These are phyloP conservation scores for Bocquillonia castaneifolia DNA, from an alignment of 441 rosid species.

Conservation along the genomic window DNA sequence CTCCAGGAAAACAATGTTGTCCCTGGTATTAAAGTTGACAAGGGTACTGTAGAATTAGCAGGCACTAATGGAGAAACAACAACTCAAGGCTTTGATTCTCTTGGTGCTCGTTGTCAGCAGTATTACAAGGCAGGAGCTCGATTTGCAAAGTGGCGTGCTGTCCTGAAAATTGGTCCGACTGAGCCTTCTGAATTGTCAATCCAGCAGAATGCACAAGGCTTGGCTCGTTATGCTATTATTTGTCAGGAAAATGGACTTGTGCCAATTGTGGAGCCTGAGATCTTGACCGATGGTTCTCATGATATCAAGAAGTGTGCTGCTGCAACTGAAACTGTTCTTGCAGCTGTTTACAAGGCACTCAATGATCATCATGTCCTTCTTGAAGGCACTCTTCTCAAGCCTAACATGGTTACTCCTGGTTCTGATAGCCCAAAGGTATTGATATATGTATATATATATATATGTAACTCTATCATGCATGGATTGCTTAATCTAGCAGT, in stretches of 20 bases:
- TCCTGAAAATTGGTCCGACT: constrained; percentile 72
- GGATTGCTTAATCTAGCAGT: not conserved
- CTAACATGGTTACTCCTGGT: constrained; percentile 96
- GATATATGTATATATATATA: not conserved
- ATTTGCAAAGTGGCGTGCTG: constrained; percentile 94
- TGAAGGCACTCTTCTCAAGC: constrained; percentile 91
- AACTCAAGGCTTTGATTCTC: constrained; percentile 84
- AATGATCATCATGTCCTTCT: constrained; percentile 93
- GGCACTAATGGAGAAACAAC: constrained; percentile 91
- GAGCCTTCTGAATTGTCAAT: constrained; percentile 78
- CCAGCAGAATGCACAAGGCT: constrained; percentile 86
- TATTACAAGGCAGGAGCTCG: constrained; percentile 88
- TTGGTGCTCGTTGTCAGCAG: constrained; percentile 72
- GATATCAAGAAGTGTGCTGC: constrained; percentile 81
- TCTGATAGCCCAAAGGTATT: constrained; percentile 77
- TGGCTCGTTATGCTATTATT: constrained; percentile 89
- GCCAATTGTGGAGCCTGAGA: constrained; percentile 92
- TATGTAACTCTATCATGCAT: not conserved
- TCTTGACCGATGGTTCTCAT: constrained; percentile 76
- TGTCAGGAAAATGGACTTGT: constrained; percentile 93
- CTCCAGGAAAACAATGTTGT: constrained; percentile 63
- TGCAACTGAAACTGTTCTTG: constrained; percentile 73
- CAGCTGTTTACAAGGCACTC: constrained; percentile 86
- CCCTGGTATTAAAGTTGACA: constrained; percentile 92
- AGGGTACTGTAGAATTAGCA: constrained; percentile 77